Percentiles rank a stretch among this genome's conserved stretches.
These are phyloP conservation scores for Bacidia rubella DNA, from an alignment of 495 filamentous ascomycete genomes.

Conservation along the genomic window DNA sequence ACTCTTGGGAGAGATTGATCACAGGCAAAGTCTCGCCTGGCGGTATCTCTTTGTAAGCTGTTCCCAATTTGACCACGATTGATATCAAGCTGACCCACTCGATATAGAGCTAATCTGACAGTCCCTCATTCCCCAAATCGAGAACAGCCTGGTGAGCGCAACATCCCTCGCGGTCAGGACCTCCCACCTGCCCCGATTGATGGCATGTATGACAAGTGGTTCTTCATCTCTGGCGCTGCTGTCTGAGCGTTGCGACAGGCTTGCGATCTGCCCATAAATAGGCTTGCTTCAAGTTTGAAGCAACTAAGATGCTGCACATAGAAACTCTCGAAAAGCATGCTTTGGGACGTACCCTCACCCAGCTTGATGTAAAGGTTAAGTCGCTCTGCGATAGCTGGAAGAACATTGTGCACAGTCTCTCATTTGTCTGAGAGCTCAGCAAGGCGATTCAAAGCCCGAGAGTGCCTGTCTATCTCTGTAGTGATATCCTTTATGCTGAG, in stretches of 20 bases:
- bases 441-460: slow-evolving; percentile 61
- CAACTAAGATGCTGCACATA: not conserved
- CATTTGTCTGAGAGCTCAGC: slow-evolving; percentile 65
- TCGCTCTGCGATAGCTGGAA: too few relatives aligned
- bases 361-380: too few relatives aligned
- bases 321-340: not conserved
- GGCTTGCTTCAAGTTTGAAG: not conserved
- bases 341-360: not conserved
- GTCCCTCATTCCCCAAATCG: slow-evolving; percentile 56
- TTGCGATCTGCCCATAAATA: too few relatives aligned
- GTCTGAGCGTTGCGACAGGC: too few relatives aligned
- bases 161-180: slow-evolving; percentile 43
- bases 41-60: slow-evolving; percentile 69
- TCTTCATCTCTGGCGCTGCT: slow-evolving; percentile 98
- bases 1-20: slow-evolving; percentile 94
- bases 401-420: too few relatives aligned
- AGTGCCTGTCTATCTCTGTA: slow-evolving; percentile 84
- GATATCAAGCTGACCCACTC: slow-evolving; percentile 22
- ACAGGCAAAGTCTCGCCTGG: slow-evolving; percentile 68
- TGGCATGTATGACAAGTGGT: slow-evolving; percentile 98
- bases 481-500: slow-evolving; percentile 75
- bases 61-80: not conserved
- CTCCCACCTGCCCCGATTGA: slow-evolving; percentile 79
- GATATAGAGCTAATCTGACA: slow-evolving; percentile 58
- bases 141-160: slow-evolving; percentile 33